Conservation (phyloP, 1,284 basidiomycete species). For the Trametes sp. region DNA sequence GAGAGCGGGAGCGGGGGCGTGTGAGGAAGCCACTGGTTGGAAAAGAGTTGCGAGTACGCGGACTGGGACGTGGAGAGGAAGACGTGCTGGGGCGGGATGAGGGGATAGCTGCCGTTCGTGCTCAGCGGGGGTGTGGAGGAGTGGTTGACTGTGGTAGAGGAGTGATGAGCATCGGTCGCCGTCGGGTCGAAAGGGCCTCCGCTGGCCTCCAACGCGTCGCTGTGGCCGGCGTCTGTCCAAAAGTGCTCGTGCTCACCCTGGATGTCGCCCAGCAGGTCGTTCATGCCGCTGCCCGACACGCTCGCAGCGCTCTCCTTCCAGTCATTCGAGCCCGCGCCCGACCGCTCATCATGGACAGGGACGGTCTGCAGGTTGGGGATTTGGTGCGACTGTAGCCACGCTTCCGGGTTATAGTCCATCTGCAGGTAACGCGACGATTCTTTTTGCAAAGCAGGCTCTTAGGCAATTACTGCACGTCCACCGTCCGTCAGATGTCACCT, state of each 20-base stretch:
- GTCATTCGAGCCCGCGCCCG: conserved; percentile 46
- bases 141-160: conserved; percentile 32
- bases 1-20: conserved; percentile 66
- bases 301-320: conserved; percentile 55
- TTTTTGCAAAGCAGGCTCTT: conserved; percentile 55
- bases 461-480: conserved; percentile 51
- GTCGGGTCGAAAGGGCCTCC: conserved; percentile 12
- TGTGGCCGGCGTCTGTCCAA: conserved; percentile 32
- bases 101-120: conserved; percentile 48
- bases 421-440: conserved; percentile 46
- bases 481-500: conserved; percentile 38
- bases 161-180: conserved; percentile 29
- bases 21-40: conserved; percentile 43
- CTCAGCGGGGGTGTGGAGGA: conserved; percentile 43
- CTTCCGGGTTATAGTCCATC: conserved; percentile 63
- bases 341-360: conserved; percentile 49
- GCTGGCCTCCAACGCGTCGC: conserved; percentile 25
- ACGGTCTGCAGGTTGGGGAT: conserved; percentile 48
- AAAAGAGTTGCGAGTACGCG: conserved; percentile 62
- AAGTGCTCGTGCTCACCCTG: conserved; percentile 44
- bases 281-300: conserved; percentile 50
- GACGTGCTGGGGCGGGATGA: conserved; percentile 36
- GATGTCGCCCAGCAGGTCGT: conserved; percentile 49
- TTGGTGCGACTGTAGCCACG: conserved; percentile 60
- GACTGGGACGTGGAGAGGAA: conserved; percentile 50